Conservation (phyloP, 306 rosid genomes). For the Heteromeles arbutifolia region DNA sequence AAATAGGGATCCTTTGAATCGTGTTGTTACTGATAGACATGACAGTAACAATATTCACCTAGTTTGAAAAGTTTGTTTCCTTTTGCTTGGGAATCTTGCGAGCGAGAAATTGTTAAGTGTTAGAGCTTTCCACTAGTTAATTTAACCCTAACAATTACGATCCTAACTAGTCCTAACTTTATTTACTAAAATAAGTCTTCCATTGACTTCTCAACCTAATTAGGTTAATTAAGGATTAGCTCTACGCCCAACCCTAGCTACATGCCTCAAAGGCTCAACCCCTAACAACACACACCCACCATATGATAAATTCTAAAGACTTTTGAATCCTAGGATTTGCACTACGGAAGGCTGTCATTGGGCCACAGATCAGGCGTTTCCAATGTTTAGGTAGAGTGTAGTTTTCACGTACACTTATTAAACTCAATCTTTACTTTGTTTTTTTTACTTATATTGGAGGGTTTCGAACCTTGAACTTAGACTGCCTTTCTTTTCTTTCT, state of each 20-base stretch:
- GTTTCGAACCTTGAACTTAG: background rate
- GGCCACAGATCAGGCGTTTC: background rate
- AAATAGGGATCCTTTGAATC: background rate
- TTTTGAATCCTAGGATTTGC: background rate
- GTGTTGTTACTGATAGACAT: background rate
- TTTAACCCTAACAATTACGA: background rate
- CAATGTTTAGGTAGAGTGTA: too few species aligned
- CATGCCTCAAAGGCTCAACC: background rate
- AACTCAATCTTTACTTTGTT: background rate
- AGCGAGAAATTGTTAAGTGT: background rate
- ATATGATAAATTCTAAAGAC: background rate
- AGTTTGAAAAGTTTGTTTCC: background rate
- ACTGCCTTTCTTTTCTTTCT: too few species aligned
- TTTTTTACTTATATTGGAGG: too few species aligned
- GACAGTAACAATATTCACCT: background rate
- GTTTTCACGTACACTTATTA: too few species aligned
- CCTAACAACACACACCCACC: background rate
- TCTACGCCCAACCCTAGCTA: background rate
- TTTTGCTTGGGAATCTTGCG: background rate
- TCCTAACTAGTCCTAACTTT: background rate
- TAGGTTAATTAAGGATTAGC: background rate
- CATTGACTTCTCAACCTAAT: conserved; percentile 2
- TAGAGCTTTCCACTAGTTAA: background rate
- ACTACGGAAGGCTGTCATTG: background rate
- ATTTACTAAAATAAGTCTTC: background rate